phyloP scores from a whole-genome alignment of 805 yeast species.

The Metschnikowia noctiluminum region DNA sequence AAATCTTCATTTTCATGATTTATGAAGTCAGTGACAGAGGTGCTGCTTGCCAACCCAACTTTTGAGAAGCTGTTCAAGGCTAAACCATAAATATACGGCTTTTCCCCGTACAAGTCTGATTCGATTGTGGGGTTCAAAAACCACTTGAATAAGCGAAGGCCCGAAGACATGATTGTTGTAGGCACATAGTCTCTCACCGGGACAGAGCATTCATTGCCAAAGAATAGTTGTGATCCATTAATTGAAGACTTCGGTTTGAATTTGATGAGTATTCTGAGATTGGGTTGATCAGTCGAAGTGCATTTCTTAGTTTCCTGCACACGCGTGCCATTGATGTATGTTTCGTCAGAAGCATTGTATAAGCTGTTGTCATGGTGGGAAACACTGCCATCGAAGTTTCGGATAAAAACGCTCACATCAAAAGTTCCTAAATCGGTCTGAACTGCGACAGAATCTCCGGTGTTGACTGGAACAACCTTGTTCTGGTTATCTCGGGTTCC shows the following conservation, averaged over 20 bases:
- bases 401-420: conserved; percentile 40
- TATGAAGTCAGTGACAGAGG: conserved; percentile 4
- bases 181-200: conserved; percentile 61
- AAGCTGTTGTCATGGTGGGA: conserved; percentile 34
- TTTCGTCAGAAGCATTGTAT: conserved; percentile 27
- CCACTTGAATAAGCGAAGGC: conserved; percentile 53
- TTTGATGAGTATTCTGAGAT: conserved; percentile 31
- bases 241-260: conserved; percentile 43
- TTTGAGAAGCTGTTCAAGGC: conserved; percentile 56
- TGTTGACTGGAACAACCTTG: conserved; percentile 43
- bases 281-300: conserved; percentile 18
- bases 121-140: conserved; percentile 62
- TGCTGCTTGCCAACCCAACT: conserved; percentile 27
- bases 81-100: conserved; percentile 62
- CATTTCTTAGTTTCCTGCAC: not conserved
- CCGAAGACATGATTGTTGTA: conserved; percentile 43
- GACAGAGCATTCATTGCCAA: conserved; percentile 66
- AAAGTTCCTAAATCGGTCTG: conserved; percentile 38
- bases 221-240: conserved; percentile 53
- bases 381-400: conserved; percentile 44
- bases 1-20: conserved; percentile 24
- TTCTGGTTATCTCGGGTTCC: conserved; percentile 23
- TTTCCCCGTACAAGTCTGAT: conserved; percentile 58
- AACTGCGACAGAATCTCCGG: conserved; percentile 34
- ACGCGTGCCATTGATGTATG: conserved; percentile 22